Evolutionary conservation across 2,329 filamentous ascomycete species (phyloP).

Genomic region (Trichoderma aggressivum): DNA sequence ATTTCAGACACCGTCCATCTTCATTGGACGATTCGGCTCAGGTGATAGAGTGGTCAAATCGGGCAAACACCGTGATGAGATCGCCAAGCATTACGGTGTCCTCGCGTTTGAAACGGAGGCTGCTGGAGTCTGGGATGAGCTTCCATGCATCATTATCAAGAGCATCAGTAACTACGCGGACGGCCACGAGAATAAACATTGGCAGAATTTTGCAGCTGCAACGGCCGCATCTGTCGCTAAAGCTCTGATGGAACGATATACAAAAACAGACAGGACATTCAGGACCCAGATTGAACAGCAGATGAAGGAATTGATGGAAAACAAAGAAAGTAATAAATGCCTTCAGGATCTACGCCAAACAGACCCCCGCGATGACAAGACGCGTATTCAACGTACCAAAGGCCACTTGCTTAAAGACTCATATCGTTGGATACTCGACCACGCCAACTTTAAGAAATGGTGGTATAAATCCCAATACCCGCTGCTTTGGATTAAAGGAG

Average conservation of each 20-base stretch:
- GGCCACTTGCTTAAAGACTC: neutral
- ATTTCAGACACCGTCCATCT: neutral
- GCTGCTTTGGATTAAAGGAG: neutral
- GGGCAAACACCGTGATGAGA: neutral
- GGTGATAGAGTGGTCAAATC: neutral
- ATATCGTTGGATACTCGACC: neutral
- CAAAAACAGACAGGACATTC: neutral
- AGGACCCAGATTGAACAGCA: neutral
- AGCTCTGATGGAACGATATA: neutral
- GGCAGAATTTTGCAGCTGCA: neutral
- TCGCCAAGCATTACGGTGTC: neutral
- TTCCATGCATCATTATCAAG: neutral
- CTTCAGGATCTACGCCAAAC: neutral
- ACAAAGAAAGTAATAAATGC: neutral
- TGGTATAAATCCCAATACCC: neutral
- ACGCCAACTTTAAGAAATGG: neutral
- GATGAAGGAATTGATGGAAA: neutral
- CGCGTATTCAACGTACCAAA: neutral
- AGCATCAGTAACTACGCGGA: neutral
- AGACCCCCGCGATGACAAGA: neutral
- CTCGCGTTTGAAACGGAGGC: neutral
- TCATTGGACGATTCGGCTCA: neutral
- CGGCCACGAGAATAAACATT: neutral
- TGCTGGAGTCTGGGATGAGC: neutral
- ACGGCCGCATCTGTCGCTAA: neutral